Evolutionary conservation across 805 yeast species (phyloP), one percentile per base, ranked within the genome.

Genomic region (Pichia paraexigua): DNA sequence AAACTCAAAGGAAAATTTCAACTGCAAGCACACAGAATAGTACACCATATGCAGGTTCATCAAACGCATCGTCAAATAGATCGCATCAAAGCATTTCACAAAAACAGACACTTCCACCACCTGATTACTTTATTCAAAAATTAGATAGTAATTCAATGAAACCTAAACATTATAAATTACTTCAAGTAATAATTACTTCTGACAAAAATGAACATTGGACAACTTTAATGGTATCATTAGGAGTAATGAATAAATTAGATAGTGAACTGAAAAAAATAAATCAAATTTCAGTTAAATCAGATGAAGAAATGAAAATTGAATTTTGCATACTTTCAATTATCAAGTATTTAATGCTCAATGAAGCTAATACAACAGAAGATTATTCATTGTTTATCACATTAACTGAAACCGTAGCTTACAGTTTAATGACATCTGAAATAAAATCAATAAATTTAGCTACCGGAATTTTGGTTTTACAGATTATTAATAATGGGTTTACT

Each of bases 391-490:
- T 74, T 9, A 69, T 69, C 37, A 59, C 71, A 13, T 71, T 78
- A 56, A 70, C 85, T 11, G 79, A 76, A 37, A 80, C 94, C 1
- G 73, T 90, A 8, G 71, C 87, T 0, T 81, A 87, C 39, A 87
- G 94, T 10, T 69, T 94, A 45, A 64, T 85, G 10, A 87, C 97
- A 4, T 82, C 90, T 0, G 75, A 87, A 50, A 69, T 90, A 37
- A 71, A 83, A 2, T 89, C 97, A 0, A 73, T 96, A 57, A 85
- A 81, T 58, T 71, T 84, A 39, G 94, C 89, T 1, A 84, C 92
- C 1, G 97, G 91, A 54, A 77, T 91, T 56, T 69, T 90, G 48
- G 75, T 80, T 25, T 75, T 80, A 46, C 61, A 83, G 10, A 52
- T 64, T 22, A 63, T 63, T 0, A 60, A 63, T 37, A 55, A 55